Base-by-base conservation (phyloP, 139 green algal genomes). In the Nannochloris sp. region DNA sequence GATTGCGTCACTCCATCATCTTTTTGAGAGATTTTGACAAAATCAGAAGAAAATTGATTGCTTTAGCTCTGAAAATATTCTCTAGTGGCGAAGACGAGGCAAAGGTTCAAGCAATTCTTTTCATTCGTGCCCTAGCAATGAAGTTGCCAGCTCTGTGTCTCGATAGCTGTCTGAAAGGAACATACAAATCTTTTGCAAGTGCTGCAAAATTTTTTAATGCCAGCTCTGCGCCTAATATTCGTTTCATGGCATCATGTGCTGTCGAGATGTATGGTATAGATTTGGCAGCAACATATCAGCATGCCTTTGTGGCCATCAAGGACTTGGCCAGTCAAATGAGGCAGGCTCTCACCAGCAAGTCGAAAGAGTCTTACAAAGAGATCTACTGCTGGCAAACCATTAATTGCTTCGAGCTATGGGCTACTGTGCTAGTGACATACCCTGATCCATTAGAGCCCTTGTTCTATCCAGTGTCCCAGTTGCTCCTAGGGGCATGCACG, bases 341-440 rank as follows among this genome's bases (percentile, higher is more conserved):
- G 9, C 73, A 66, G 1, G 91, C 91, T 3, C 73, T 97, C 23
- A 86, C 78, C 30, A 82, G 63, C 46, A 94, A 93, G 66, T 88
- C 75, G 23, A 86, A 87, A 65, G 89, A 97, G 30, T 69, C 85
- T 11, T 94, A 89, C 79, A 79, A 82, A 36, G 72, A 85, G 61
- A 85, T 96, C 20, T 95, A 95, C 68, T 87, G 78, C 76, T 93
- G 89, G 91, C 80, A 79, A 66, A 89, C 80, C 53, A 63, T 96
- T 31, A 91, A 90, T 74, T 95, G 83, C 73, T 66, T 97, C 25
- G 86, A 96, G 77, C 79, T 96, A 37, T 97, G 91, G 90, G 80
- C 77, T 20, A 82, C 79, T 58, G 67, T 93, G 14, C 56, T 84
- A 16, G 67, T 65, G 2, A 78, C 75, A 14, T 68, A 70, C 49